phyloP scores from a whole-genome alignment of 306 rosid species.

The Astragalus glycyphyllos region DNA sequence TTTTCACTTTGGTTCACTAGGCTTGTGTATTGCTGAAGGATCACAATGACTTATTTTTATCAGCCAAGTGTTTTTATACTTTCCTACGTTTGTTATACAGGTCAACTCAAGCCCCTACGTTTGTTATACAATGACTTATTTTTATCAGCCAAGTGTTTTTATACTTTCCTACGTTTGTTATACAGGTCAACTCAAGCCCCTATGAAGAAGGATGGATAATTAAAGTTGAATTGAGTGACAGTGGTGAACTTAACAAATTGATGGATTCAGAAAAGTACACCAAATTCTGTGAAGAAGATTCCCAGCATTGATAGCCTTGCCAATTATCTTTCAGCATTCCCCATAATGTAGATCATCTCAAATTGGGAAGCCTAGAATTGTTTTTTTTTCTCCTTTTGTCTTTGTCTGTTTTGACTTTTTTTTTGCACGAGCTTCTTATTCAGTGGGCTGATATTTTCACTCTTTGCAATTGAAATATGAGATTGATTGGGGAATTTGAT shows the following conservation, averaged over 20 bases:
- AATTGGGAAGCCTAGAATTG: conserved; percentile 40
- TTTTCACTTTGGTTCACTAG: conserved; percentile 1
- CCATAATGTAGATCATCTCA: conserved; percentile 36
- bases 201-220: conserved; percentile 87
- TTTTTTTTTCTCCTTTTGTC: background rate
- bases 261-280: conserved; percentile 86
- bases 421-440: conserved; percentile 38
- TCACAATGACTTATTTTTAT: too few relatives aligned
- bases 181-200: conserved; percentile 83
- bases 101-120: conserved; percentile 88
- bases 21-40: too few relatives aligned
- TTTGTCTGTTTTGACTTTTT: conserved; percentile 35
- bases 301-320: conserved; percentile 60
- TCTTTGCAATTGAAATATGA: conserved; percentile 20
- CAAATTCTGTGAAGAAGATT: conserved; percentile 94
- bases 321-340: conserved; percentile 25
- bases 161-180: conserved; percentile 17
- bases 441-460: conserved; percentile 36
- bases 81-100: conserved; percentile 44
- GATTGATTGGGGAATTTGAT: conserved; percentile 35
- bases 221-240: conserved; percentile 69
- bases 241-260: conserved; percentile 66
- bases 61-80: conserved; percentile 7
- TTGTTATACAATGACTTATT: too few relatives aligned
- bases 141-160: background rate